A percentile compares a stretch with the other conserved stretches of the same genome.
Conservation (phyloP, 768 basidiomycete genomes). For the Leccinum rimulosum region DNA sequence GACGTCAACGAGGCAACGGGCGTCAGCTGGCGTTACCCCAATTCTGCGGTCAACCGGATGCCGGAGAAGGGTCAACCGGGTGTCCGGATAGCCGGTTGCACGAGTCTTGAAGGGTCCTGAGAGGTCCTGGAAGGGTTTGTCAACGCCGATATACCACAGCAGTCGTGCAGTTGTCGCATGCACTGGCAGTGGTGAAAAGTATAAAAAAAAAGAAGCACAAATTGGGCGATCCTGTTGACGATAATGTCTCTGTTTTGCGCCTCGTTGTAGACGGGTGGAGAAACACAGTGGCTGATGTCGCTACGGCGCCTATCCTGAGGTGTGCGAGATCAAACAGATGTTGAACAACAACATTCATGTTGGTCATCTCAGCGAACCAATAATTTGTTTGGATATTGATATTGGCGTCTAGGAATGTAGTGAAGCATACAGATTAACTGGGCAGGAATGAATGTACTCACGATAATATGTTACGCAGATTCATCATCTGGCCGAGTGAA, state of each 20-base stretch:
- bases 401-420: too few species aligned
- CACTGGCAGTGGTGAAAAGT: not conserved
- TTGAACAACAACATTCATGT: too few species aligned
- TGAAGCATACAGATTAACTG: too few species aligned
- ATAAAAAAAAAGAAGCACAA: not conserved
- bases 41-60: not conserved
- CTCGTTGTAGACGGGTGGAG: not conserved
- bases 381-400: too few species aligned
- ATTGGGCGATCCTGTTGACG: not conserved
- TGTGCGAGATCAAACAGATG: too few species aligned
- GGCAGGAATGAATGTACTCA: too few species aligned
- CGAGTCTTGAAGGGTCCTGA: not conserved
- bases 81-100: not conserved
- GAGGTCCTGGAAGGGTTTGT: not conserved
- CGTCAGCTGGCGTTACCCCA: not conserved
- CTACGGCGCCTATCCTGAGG: too few species aligned
- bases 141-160: not conserved
- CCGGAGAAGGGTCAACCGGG: not conserved
- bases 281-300: not conserved
- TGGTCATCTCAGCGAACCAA: too few species aligned
- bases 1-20: conserved; percentile 1
- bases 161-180: not conserved
- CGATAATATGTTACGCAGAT: too few species aligned
- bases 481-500: too few species aligned
- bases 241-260: not conserved